These are phyloP conservation scores for Xerocomus subilludens DNA, from an alignment of 1,284 basidiomycete species.

Conservation along the genomic window DNA sequence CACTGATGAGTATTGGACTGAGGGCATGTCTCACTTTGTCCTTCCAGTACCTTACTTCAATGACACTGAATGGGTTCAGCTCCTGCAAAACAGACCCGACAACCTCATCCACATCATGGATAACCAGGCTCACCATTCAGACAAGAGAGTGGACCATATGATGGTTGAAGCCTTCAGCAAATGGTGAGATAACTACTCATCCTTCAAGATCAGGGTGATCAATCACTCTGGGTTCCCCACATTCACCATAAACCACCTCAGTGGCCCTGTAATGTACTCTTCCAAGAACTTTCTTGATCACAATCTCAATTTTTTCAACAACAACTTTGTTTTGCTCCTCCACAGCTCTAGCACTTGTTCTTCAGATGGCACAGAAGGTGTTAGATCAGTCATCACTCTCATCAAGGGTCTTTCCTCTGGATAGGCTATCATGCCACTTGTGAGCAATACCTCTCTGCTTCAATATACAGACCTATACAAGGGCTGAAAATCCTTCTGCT, in stretches of 20 bases:
- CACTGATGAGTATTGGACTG: conserved; percentile 83
- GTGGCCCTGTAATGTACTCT: conserved; percentile 91
- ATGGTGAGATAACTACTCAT: conserved; percentile 92
- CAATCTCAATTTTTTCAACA: conserved; percentile 90
- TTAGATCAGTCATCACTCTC: conserved; percentile 89
- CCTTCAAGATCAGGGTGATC: conserved; percentile 82
- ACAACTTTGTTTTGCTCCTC: conserved; percentile 94
- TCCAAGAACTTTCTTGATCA: conserved; percentile 89
- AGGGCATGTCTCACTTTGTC: conserved; percentile 80
- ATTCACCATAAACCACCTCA: conserved; percentile 94
- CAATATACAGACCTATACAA: conserved; percentile 77
- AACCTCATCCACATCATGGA: conserved; percentile 98
- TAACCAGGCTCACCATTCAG: conserved; percentile 87
- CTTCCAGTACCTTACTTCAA: conserved; percentile 88
- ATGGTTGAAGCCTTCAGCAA: conserved; percentile 97
- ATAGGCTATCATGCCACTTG: conserved; percentile 88
- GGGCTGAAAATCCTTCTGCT: conserved; percentile 79
- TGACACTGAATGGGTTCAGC: conserved; percentile 90
- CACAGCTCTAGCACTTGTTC: conserved; percentile 60
- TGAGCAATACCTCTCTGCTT: conserved; percentile 81
- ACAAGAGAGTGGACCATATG: conserved; percentile 92
- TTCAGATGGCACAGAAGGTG: conserved; percentile 66
- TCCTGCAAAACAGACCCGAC: conserved; percentile 89
- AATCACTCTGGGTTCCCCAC: conserved; percentile 86
- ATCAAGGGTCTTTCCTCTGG: conserved; percentile 89